Evolutionary conservation across 495 filamentous ascomycete genomes (phyloP), one percentile per base, ranked within the genome.

Genomic region (Lasiosphaeria hispida): DNA sequence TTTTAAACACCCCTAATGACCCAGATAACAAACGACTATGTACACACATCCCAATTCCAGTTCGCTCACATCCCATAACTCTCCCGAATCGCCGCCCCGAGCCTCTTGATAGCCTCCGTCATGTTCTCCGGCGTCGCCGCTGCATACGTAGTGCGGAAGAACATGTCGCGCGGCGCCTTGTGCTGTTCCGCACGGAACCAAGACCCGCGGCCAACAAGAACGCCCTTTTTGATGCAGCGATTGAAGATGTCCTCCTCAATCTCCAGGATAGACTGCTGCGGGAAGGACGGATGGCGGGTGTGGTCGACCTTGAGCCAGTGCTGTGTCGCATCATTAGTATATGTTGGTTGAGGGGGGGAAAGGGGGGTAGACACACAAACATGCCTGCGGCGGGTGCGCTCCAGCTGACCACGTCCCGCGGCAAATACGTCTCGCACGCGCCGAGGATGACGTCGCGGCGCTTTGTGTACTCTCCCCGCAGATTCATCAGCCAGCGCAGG

Each of bases 171-270:
- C 11, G 69, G 77, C 36, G 70, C 68, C 38, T 65, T 63, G 15
- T 73, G 70, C 17, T 74, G 75, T 57, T 81, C 77, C 10, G 90
- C 89, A 47, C 80, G 80, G 82, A 97, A 98, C 91, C 91, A 97
- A 60, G 86, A 91, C 4, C 94, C 94, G 39, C 86, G 82, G 45
- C 86, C 88, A 17, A 92, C 70, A 15, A 98, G 79, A 30, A 92
- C 88, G 37, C 87, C 83, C 53, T 85, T 79, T 4, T 82, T 76
- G 40, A 97, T 83, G 49, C 85, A 81, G 14, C 80, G 76, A 50
- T 86, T 64, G 79, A 94, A 97, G 48, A 98, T 87, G 39, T 87
- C 84, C 51, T 95, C 87, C 71, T 98, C 94, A 33, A 97, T 86
- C 10, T 83, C 81, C 15, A 84, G 71, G 60, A 88, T 76, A 34